These are phyloP conservation scores for Cladosporium oxysporum DNA, from an alignment of 2,329 filamentous ascomycete species.

Conservation along the genomic window DNA sequence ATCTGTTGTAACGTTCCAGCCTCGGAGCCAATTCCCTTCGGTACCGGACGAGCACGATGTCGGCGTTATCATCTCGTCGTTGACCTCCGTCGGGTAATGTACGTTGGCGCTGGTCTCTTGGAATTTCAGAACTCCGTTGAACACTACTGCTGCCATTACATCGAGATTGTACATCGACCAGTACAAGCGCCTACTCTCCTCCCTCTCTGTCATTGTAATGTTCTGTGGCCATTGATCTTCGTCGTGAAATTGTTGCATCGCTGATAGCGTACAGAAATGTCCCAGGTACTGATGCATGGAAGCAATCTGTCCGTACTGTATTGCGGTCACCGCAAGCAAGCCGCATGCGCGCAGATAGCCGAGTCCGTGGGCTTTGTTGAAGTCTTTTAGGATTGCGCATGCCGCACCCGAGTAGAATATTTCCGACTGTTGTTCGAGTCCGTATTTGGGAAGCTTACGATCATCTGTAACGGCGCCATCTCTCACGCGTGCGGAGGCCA, in stretches of 20 bases:
- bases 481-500: slow-evolving; percentile 51
- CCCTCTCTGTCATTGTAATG: slow-evolving; percentile 48
- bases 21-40: slow-evolving; percentile 50
- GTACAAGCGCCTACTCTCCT: slow-evolving; percentile 53
- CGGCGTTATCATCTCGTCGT: slow-evolving; percentile 42
- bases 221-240: slow-evolving; percentile 55
- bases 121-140: slow-evolving; percentile 49
- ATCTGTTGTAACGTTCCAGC: slow-evolving; percentile 61
- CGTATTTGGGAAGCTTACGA: slow-evolving; percentile 32
- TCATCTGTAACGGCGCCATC: slow-evolving; percentile 50
- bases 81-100: slow-evolving; percentile 50
- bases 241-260: slow-evolving; percentile 55
- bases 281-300: slow-evolving; percentile 56
- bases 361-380: slow-evolving; percentile 39
- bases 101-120: slow-evolving; percentile 52
- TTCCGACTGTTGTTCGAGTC: slow-evolving; percentile 40
- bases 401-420: slow-evolving; percentile 48
- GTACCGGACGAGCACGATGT: slow-evolving; percentile 2
- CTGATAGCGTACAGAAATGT: slow-evolving; percentile 52
- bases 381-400: slow-evolving; percentile 43
- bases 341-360: slow-evolving; percentile 51
- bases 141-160: slow-evolving; percentile 56
- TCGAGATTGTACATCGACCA: slow-evolving; percentile 62
- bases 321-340: slow-evolving; percentile 52
- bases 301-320: slow-evolving; percentile 54